Percentiles rank a stretch among this genome's conserved stretches.
Conservation (phyloP, 495 filamentous ascomycete species). For the Penicillium maclennaniae region DNA sequence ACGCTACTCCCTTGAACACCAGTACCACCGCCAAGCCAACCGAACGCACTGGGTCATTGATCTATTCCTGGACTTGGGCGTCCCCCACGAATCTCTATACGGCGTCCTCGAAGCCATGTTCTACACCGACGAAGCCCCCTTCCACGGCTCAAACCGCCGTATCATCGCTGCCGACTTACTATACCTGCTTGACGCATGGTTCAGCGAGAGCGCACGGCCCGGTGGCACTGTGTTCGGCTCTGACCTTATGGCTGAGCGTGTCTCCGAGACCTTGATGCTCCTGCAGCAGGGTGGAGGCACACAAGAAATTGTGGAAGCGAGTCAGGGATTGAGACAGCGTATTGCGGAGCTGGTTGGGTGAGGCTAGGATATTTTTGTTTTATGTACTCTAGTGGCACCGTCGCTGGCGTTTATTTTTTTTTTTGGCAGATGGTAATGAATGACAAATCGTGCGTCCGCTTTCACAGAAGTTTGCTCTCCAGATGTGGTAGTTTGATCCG, state of each 20-base stretch:
- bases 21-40: conserved; percentile 51
- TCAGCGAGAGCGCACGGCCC: conserved; percentile 52
- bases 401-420: conserved; percentile 10
- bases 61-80: conserved; percentile 69
- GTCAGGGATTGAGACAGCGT: not conserved
- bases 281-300: conserved; percentile 32
- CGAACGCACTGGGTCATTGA: conserved; percentile 78
- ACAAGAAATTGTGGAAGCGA: not conserved
- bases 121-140: conserved; percentile 80
- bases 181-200: conserved; percentile 61
- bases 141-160: conserved; percentile 61
- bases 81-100: conserved; percentile 70
- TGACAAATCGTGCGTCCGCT: not conserved
- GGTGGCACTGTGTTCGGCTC: conserved; percentile 52
- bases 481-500: not conserved
- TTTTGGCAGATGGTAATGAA: conserved; percentile 12
- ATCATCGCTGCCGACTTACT: conserved; percentile 59
- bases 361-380: not conserved
- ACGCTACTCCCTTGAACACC: conserved; percentile 68
- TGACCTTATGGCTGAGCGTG: conserved; percentile 44
- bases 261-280: conserved; percentile 44
- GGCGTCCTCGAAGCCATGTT: conserved; percentile 77
- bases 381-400: conserved; percentile 1
- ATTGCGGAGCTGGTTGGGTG: conserved; percentile 4
- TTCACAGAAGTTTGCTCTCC: not conserved